These are phyloP conservation scores for Fraxinus sp. DNA, from an alignment of 305 asterid species.

Conservation along the genomic window DNA sequence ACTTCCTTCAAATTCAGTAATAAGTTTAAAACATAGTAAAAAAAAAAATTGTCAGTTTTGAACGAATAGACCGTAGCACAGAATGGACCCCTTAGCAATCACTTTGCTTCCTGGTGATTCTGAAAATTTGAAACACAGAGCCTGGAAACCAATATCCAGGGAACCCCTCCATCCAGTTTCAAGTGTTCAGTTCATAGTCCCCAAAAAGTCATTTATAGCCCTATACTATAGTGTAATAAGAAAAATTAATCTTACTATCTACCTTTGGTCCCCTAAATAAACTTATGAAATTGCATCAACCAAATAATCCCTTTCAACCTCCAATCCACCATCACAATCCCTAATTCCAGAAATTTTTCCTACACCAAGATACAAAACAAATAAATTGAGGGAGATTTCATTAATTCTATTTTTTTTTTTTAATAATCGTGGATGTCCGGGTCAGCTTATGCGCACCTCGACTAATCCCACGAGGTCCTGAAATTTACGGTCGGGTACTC, in stretches of 20 bases:
- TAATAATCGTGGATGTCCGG: too few relatives aligned
- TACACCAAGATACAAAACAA: background rate
- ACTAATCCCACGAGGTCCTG: too few relatives aligned
- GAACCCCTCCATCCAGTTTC: background rate
- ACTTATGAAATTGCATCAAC: background rate
- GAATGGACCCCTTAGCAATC: background rate
- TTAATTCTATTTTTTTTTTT: background rate
- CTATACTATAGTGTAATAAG: background rate
- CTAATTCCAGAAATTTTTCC: background rate
- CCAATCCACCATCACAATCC: background rate
- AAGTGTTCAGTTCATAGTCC: background rate
- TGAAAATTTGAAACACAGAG: background rate
- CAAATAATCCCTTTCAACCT: background rate
- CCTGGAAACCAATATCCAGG: background rate
- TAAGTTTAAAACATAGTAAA: background rate
- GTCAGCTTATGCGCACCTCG: too few relatives aligned
- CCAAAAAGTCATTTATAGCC: background rate
- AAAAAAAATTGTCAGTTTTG: background rate
- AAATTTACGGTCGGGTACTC: too few relatives aligned
- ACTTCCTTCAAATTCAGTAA: background rate
- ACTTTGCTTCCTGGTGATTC: background rate
- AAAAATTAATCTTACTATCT: background rate
- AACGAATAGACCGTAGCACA: background rate
- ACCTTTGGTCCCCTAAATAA: background rate
- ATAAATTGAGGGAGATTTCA: background rate